phyloP scores from a whole-genome alignment of 768 basidiomycete species.

The Amanita pallidorosea region DNA sequence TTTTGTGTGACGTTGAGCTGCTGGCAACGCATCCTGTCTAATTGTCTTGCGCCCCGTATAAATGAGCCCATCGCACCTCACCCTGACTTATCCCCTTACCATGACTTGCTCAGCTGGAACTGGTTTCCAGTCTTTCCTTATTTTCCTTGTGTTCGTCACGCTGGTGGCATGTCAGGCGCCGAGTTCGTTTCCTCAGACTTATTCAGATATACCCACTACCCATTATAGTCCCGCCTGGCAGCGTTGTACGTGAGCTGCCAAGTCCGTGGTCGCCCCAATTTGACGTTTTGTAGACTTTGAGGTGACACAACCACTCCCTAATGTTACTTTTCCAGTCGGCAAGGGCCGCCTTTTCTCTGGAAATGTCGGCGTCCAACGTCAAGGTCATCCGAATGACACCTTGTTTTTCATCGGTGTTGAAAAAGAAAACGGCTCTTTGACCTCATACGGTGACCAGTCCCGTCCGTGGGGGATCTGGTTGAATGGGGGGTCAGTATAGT shows the following conservation, averaged over 20 bases:
- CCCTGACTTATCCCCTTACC: conserved; percentile 1
- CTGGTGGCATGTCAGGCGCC: conserved; percentile 20
- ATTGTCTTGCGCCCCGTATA: background rate
- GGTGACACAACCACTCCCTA: conserved; percentile 45
- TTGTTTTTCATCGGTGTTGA: conserved; percentile 62
- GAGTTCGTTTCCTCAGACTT: conserved; percentile 35
- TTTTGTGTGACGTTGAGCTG: too few species aligned
- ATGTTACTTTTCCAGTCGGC: conserved; percentile 39
- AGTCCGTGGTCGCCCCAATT: background rate
- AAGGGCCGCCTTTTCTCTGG: conserved; percentile 46
- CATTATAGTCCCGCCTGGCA: conserved; percentile 53
- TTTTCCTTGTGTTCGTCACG: conserved; percentile 13
- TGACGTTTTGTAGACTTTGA: conserved; percentile 36
- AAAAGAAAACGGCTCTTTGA: conserved; percentile 44
- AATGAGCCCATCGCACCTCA: background rate
- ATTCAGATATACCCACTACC: conserved; percentile 33
- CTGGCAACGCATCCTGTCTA: background rate
- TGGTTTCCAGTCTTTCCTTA: conserved; percentile 2
- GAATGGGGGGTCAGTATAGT: conserved; percentile 48
- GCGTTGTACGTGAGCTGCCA: conserved; percentile 27
- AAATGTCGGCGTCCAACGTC: conserved; percentile 50
- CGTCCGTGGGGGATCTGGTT: conserved; percentile 70
- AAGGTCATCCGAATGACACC: conserved; percentile 51
- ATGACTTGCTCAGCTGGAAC: conserved; percentile 12
- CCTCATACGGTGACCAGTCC: conserved; percentile 20